Base-by-base conservation (phyloP, 176 grass and related monocot genomes). In the Zoysia japonica region DNA sequence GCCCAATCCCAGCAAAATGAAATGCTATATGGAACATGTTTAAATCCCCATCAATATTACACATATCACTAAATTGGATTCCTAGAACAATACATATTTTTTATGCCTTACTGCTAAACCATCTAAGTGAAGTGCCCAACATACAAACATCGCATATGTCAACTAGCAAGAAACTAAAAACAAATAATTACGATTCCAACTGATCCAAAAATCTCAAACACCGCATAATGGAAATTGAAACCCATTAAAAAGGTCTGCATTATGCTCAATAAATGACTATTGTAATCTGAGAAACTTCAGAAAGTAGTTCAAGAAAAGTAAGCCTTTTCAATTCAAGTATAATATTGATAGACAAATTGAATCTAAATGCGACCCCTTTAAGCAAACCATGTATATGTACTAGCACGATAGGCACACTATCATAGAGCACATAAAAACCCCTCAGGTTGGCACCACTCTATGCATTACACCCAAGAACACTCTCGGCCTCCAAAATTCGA, bases 1-100 rank as follows among this genome's bases (percentile, higher is more conserved):
- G 10, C 51, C 1, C 1, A 83, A 83, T 78, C 54, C 2, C 69
- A 84, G 44, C 2, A 69, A 54, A 64, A 38, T 44, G 57, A 35
- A 8, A 13, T 16, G 56, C 8, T 59, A 57, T 15, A 62, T 19
- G 2, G 71, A 44, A 47, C 38, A 52, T 44, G 47, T 52, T 40
- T n/a, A 19, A 59, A 61, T 52, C 3, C 61, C 16, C 12, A 41
- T 47, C 54, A 55, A 65, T 76, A 38, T 63, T 81, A 86, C 20
- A 75, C 16, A 76, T 6, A 60, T 1, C 14, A 46, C 0, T 68
- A 82, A 82, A 43, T 19, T 54, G 59, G 9, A 78, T 54, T 12
- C 5, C n/a, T 14, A 54, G 15, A 68, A 60, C 35, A 62, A 50
- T 20, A 48, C 4, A n/a, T 19, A n/a, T 1, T 44, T 52, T 78